These are phyloP conservation scores for Boletus rubroflammeus DNA, from an alignment of 768 basidiomycete genomes.

Conservation along the genomic window DNA sequence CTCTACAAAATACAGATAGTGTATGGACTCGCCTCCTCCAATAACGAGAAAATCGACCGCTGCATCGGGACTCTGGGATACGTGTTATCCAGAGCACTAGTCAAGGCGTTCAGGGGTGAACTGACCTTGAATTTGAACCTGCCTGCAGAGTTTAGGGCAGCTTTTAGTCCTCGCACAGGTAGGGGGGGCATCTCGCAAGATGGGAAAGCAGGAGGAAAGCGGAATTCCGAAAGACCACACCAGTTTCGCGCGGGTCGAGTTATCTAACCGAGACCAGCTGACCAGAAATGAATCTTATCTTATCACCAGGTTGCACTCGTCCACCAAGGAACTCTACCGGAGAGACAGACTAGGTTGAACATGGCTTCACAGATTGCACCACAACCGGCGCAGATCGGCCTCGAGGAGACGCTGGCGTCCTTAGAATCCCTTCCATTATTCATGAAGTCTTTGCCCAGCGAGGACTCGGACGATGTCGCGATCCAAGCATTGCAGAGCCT, in stretches of 20 bases:
- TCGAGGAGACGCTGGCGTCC: conserved; percentile 37
- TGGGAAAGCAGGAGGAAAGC: neutral
- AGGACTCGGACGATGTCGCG: conserved; percentile 56
- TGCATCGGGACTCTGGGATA: conserved; percentile 55
- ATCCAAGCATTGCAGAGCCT: conserved; percentile 84
- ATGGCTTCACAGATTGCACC: conserved; percentile 27
- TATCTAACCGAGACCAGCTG: too few relatives aligned
- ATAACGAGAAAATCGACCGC: conserved; percentile 82
- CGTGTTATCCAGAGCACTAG: neutral
- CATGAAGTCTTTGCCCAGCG: conserved; percentile 82
- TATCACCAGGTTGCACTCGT: conserved; percentile 4
- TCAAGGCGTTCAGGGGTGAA: neutral
- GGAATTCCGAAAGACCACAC: neutral
- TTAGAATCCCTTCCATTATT: conserved; percentile 82
- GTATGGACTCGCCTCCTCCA: conserved; percentile 62
- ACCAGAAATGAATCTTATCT: conserved; percentile 18
- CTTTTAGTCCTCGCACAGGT: conserved; percentile 47
- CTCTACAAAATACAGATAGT: neutral
- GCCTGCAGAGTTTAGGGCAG: conserved; percentile 59
- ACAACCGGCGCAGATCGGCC: conserved; percentile 17
- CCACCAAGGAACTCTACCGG: neutral
- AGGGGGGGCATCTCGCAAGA: conserved; percentile 27
- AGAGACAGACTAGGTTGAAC: neutral
- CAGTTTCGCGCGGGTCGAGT: neutral
- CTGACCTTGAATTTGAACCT: conserved; percentile 60